Percentiles rank a stretch among this genome's conserved stretches.
Evolutionary conservation across 2,329 filamentous ascomycete species (phyloP).

Genomic region (Neoscytalidium dimidiatum): DNA sequence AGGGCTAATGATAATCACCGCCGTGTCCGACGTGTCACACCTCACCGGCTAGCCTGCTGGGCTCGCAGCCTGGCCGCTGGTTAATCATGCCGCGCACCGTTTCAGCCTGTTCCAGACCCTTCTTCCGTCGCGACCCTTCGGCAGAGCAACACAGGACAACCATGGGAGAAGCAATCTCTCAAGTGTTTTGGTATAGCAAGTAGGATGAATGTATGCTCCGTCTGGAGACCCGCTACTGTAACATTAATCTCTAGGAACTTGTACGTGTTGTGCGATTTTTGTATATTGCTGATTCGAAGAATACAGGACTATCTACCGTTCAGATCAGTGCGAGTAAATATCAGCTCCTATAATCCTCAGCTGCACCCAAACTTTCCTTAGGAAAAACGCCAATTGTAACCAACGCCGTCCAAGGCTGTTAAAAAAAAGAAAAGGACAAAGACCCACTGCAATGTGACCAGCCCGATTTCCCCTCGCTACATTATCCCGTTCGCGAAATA

Average conservation of each 20-base stretch:
- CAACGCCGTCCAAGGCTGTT: not conserved
- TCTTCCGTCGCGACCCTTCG: no score
- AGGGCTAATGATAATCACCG: not conserved
- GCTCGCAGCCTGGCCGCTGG: not conserved
- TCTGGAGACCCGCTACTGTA: no score
- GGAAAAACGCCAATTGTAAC: not conserved
- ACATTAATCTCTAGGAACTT: no score
- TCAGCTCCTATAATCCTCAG: not conserved
- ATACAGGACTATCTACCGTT: conserved; percentile 1
- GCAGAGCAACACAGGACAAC: not conserved
- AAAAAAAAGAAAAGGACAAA: not conserved
- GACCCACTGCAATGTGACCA: not conserved
- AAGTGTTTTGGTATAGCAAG: not conserved
- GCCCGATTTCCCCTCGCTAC: not conserved
- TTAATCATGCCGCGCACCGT: not conserved
- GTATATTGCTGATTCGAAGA: not conserved
- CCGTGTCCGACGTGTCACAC: not conserved
- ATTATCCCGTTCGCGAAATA: not conserved
- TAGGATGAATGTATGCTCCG: not conserved
- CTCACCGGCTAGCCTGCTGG: not conserved
- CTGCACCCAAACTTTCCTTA: not conserved
- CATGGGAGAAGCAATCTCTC: not conserved
- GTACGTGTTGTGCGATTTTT: not conserved
- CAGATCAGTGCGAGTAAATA: conserved; percentile 6
- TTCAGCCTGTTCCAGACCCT: not conserved